Evolutionary conservation across 2,329 filamentous ascomycete species (phyloP).

Genomic region (Aspergillus felis): DNA sequence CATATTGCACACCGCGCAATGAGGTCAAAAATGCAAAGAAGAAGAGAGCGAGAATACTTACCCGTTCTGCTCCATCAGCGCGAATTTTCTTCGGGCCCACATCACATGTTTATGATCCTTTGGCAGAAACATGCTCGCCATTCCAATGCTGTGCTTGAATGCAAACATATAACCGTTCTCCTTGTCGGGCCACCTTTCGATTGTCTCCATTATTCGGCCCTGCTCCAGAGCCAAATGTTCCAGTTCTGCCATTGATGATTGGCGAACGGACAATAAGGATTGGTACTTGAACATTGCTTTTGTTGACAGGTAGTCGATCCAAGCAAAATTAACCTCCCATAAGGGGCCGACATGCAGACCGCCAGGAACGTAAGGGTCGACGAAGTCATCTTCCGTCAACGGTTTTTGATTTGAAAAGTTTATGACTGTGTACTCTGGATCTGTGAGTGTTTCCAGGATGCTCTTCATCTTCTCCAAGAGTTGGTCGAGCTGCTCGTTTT

Average conservation of each 20-base stretch:
- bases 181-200: constrained; percentile 67
- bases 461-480: constrained; percentile 39
- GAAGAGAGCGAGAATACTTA: constrained; percentile 44
- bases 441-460: constrained; percentile 60
- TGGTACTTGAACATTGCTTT: constrained; percentile 78
- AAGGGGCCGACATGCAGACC: constrained; percentile 67
- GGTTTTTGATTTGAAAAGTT: constrained; percentile 56
- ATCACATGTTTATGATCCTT: constrained; percentile 66
- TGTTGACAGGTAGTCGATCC: constrained; percentile 73
- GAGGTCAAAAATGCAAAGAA: not conserved
- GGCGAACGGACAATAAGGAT: constrained; percentile 54
- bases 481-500: constrained; percentile 55
- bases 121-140: constrained; percentile 76
- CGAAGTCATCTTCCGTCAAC: constrained; percentile 60
- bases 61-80: constrained; percentile 73
- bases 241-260: constrained; percentile 53
- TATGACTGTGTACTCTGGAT: constrained; percentile 60
- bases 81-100: constrained; percentile 79
- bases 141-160: constrained; percentile 70
- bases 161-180: constrained; percentile 68
- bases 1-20: not conserved
- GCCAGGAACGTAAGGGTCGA: constrained; percentile 68
- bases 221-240: constrained; percentile 62
- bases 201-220: constrained; percentile 74
- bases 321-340: constrained; percentile 70